Conservation (phyloP, 2,329 filamentous ascomycete genomes). For the Cladosporium colombiae region DNA sequence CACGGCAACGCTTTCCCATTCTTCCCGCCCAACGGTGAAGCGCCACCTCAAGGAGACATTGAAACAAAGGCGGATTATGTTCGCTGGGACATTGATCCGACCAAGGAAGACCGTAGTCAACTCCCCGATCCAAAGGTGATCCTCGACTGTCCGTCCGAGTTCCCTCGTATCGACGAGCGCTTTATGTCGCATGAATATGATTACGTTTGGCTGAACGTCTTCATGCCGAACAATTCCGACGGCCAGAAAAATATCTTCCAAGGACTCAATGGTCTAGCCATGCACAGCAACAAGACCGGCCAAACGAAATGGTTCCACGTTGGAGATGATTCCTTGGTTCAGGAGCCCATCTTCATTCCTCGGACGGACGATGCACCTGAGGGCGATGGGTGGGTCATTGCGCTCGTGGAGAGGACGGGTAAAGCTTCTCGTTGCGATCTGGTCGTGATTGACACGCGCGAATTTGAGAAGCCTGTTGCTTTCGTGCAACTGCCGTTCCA, state of each 20-base stretch:
- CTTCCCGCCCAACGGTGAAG: slow-evolving; percentile 42
- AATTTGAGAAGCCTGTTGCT: slow-evolving; percentile 43
- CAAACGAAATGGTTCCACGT: slow-evolving; percentile 39
- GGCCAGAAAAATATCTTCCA: slow-evolving; percentile 37
- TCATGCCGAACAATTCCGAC: slow-evolving; percentile 38
- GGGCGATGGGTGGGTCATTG: slow-evolving; percentile 55
- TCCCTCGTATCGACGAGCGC: slow-evolving; percentile 50
- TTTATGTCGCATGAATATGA: slow-evolving; percentile 43
- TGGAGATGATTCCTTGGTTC: slow-evolving; percentile 47
- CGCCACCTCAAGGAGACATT: slow-evolving; percentile 28
- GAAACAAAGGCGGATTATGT: slow-evolving; percentile 47
- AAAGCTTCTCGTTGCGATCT: slow-evolving; percentile 35
- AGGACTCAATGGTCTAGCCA: slow-evolving; percentile 26
- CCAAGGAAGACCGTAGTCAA: slow-evolving; percentile 27
- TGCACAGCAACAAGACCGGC: slow-evolving; percentile 27
- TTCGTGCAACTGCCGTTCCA: slow-evolving; percentile 43
- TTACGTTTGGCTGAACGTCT: slow-evolving; percentile 44
- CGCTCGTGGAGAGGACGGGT: slow-evolving; percentile 43
- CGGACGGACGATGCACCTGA: slow-evolving; percentile 43
- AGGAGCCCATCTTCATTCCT: slow-evolving; percentile 58
- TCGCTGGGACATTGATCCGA: slow-evolving; percentile 45
- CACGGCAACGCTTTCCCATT: slow-evolving; percentile 48
- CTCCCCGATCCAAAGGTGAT: slow-evolving; percentile 36
- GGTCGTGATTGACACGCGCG: slow-evolving; percentile 45
- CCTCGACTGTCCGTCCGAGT: slow-evolving; percentile 45